These are phyloP conservation scores for Diaporthe caulivora DNA, from an alignment of 2,329 filamentous ascomycete genomes.

Conservation along the genomic window DNA sequence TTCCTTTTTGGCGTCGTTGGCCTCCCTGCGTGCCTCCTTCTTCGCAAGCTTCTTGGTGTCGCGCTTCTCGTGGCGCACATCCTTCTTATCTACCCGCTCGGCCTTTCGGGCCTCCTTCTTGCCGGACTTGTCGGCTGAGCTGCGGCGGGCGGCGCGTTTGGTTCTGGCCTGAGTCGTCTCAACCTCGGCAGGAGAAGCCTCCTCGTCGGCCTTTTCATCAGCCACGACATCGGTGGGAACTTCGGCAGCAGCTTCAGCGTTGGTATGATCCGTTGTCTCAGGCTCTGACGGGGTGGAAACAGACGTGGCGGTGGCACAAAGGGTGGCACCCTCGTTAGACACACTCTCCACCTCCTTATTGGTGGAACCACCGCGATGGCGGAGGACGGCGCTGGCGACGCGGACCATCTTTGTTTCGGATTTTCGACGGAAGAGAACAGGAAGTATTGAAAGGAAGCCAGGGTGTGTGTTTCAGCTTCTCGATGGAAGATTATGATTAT, in stretches of 20 bases:
- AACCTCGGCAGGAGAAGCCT: not conserved
- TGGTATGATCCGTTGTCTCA: not conserved
- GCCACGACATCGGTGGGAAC: not conserved
- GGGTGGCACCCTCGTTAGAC: not conserved
- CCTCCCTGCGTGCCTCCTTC: constrained; percentile 21
- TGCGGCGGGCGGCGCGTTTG: constrained; percentile 16
- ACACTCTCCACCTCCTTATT: not conserved
- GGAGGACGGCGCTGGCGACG: constrained; percentile 9
- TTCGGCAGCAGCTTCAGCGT: not conserved
- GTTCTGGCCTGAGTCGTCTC: not conserved
- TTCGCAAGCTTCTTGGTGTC: constrained; percentile 17
- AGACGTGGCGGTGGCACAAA: not conserved
- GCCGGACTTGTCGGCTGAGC: constrained; percentile 2
- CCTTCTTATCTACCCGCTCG: constrained; percentile 17
- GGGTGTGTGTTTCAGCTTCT: not conserved
- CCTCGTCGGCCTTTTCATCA: not conserved
- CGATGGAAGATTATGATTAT: not conserved
- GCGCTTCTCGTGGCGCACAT: constrained; percentile 5
- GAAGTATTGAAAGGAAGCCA: constrained; percentile 17
- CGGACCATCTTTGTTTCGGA: constrained; percentile 19
- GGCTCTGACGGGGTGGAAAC: not conserved
- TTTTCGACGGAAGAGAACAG: constrained; percentile 9
- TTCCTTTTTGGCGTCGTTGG: constrained; percentile 20
- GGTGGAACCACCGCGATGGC: not conserved
- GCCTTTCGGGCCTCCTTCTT: constrained; percentile 11